Percentiles rank a stretch among this genome's conserved stretches.
Conservation (phyloP, 768 basidiomycete genomes). For the Galerina marginata region DNA sequence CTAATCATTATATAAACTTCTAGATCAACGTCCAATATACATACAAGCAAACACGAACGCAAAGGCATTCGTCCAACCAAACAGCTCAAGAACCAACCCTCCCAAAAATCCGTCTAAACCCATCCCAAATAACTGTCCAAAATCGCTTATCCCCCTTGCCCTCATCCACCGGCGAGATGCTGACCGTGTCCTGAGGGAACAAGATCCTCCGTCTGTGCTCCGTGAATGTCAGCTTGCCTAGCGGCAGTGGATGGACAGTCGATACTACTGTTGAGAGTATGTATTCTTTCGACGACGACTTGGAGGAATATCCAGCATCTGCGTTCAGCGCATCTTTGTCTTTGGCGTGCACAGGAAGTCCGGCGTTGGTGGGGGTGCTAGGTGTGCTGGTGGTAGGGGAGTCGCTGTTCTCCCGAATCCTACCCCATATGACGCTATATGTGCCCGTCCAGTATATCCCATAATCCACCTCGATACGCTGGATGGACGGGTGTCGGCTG, state of each 20-base stretch:
- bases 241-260: conserved; percentile 24
- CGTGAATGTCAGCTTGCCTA: conserved; percentile 34
- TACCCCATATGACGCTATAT: conserved; percentile 33
- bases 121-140: conserved; percentile 5
- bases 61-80: neutral
- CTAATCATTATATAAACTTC: neutral
- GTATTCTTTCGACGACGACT: conserved; percentile 26
- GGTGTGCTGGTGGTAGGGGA: too few species aligned
- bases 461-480: conserved; percentile 31
- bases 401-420: conserved; percentile 20
- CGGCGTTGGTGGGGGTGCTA: too few species aligned
- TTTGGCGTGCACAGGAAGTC: too few species aligned
- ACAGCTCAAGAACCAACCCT: neutral
- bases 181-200: conserved; percentile 21
- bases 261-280: conserved; percentile 28
- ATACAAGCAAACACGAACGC: neutral
- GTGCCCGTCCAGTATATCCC: conserved; percentile 39
- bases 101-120: conserved; percentile 4
- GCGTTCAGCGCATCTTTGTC: neutral
- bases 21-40: neutral
- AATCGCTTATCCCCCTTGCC: conserved; percentile 1
- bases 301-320: conserved; percentile 20
- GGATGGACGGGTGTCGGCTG: conserved; percentile 20
- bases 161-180: neutral
- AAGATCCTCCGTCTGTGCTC: conserved; percentile 36